These are phyloP conservation scores for Postia placenta DNA, from an alignment of 768 basidiomycete genomes.

Conservation along the genomic window DNA sequence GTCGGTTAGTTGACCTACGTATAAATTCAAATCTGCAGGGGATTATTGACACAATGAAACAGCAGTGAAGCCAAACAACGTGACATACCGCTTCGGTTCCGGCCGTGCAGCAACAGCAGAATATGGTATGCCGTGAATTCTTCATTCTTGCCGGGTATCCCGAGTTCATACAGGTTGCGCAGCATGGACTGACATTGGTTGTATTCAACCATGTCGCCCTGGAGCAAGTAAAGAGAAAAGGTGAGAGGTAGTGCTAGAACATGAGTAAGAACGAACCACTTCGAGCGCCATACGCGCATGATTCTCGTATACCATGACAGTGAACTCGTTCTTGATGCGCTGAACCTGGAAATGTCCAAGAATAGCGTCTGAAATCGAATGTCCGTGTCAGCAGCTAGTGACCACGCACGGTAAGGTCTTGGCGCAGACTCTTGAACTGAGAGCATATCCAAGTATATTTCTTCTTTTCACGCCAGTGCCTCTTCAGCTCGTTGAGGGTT, in stretches of 20 bases:
- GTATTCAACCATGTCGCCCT: constrained; percentile 98
- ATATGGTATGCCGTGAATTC: constrained; percentile 98
- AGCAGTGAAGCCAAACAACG: constrained; percentile 1
- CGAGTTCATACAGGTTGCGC: constrained; percentile 86
- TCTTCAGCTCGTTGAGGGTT: constrained; percentile 83
- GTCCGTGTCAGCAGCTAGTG: neutral
- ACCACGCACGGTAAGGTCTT: constrained; percentile 90
- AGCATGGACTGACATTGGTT: constrained; percentile 95
- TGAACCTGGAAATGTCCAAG: constrained; percentile 62
- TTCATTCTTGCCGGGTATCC: constrained; percentile 86
- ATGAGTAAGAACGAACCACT: constrained; percentile 62
- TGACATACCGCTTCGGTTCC: constrained; percentile 81
- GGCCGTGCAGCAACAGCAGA: constrained; percentile 89
- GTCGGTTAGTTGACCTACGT: constrained; percentile 95
- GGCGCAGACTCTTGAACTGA: constrained; percentile 95
- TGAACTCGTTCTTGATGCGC: constrained; percentile 97
- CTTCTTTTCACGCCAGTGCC: constrained; percentile 74
- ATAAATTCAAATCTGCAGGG: constrained; percentile 84
- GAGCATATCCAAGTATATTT: constrained; percentile 92
- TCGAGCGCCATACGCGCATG: constrained; percentile 97
- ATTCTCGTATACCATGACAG: constrained; percentile 95
- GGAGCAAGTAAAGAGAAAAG: too few relatives aligned
- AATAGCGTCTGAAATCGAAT: constrained; percentile 2
- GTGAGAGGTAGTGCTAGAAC: too few relatives aligned
- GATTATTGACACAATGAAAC: constrained; percentile 4